These are phyloP conservation scores for Knoxia roxburghii DNA, from an alignment of 257 asterid species.

Conservation along the genomic window DNA sequence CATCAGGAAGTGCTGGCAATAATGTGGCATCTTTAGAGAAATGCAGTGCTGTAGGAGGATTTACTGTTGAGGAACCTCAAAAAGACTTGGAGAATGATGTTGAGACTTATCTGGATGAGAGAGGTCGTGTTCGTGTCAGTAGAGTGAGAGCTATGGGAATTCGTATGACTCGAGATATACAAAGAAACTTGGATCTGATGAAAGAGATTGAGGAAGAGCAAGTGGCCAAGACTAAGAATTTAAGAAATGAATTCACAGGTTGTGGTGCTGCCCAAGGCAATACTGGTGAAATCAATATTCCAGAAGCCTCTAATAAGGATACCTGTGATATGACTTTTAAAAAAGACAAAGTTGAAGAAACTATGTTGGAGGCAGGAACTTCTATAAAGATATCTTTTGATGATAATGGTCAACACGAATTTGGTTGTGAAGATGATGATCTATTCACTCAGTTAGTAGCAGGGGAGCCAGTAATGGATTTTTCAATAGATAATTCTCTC, in stretches of 20 bases:
- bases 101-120: slow-evolving; percentile 85
- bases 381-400: slow-evolving; percentile 82
- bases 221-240: slow-evolving; percentile 19
- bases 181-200: slow-evolving; percentile 90
- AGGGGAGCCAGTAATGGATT: slow-evolving; percentile 45
- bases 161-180: slow-evolving; percentile 93
- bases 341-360: slow-evolving; percentile 24
- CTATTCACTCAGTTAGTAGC: slow-evolving; percentile 69
- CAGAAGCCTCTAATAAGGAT: slow-evolving; percentile 27
- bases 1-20: slow-evolving; percentile 25
- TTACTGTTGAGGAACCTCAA: slow-evolving; percentile 42
- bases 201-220: slow-evolving; percentile 67
- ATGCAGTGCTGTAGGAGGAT: slow-evolving; percentile 32
- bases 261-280: slow-evolving; percentile 23
- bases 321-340: slow-evolving; percentile 24
- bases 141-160: slow-evolving; percentile 88
- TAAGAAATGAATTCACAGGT: slow-evolving; percentile 15
- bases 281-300: slow-evolving; percentile 23
- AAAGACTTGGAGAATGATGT: slow-evolving; percentile 50
- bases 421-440: slow-evolving; percentile 49
- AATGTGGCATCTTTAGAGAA: slow-evolving; percentile 26
- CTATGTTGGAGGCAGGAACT: slow-evolving; percentile 33
- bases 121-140: slow-evolving; percentile 80
- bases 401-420: slow-evolving; percentile 30
- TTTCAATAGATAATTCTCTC: slow-evolving; percentile 36